Conservation (phyloP, 139 green algal genomes). For the Pycnococcus provasolii region DNA sequence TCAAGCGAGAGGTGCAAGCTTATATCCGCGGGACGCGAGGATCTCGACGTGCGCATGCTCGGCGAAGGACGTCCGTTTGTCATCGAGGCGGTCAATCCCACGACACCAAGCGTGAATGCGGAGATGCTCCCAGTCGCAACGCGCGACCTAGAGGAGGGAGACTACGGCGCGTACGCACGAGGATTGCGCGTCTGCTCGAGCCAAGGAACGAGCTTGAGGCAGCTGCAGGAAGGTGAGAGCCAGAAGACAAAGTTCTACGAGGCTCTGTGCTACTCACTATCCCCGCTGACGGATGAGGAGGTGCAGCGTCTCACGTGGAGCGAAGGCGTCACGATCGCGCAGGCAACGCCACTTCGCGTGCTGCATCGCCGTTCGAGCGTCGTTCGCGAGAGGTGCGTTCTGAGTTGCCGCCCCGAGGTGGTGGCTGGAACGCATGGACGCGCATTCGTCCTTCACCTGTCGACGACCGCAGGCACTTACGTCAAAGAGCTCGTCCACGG, state of each 20-base stretch:
- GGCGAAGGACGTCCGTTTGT: constrained; percentile 67
- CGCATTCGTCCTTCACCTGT: constrained; percentile 49
- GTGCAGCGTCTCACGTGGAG: too few species aligned
- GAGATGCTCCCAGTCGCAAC: constrained; percentile 1
- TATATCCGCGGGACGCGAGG: constrained; percentile 58
- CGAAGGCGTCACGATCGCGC: constrained; percentile 30
- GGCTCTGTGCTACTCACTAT: constrained; percentile 18
- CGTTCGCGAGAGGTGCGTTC: constrained; percentile 11
- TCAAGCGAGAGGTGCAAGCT: constrained; percentile 29
- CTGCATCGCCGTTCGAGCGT: constrained; percentile 63
- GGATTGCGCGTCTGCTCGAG: background rate
- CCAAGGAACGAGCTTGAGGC: background rate
- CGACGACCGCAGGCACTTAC: constrained; percentile 68
- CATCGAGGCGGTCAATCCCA: constrained; percentile 51
- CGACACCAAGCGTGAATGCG: constrained; percentile 1
- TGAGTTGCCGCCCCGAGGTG: too few species aligned
- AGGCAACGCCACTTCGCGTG: constrained; percentile 77
- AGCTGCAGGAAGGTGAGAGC: constrained; percentile 36
- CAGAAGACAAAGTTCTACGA: constrained; percentile 70
- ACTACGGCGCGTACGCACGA: constrained; percentile 9
- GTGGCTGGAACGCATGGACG: too few species aligned
- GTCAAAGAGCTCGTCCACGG: constrained; percentile 88
- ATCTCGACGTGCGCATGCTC: constrained; percentile 81
- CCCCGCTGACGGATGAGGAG: background rate
- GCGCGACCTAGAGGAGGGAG: background rate